phyloP scores from a whole-genome alignment of 2,329 filamentous ascomycete genomes.

The Scolecobasidium constrictum region DNA sequence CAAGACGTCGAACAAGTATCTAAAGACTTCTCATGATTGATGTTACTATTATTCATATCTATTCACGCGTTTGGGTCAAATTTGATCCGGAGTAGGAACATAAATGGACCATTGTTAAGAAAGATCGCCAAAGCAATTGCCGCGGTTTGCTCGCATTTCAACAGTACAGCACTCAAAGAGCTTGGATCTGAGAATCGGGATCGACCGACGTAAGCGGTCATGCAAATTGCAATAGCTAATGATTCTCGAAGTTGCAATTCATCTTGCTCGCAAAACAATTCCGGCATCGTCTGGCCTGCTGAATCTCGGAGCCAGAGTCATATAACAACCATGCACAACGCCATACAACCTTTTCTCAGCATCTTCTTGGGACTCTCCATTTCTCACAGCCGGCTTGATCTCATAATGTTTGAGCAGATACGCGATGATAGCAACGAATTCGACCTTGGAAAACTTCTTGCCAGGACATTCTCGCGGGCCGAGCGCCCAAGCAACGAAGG shows the following conservation, averaged over 20 bases:
- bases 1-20: no score
- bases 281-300: background rate
- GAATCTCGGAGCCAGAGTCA: background rate
- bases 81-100: no score
- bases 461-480: conserved; percentile 42
- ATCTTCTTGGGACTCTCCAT: background rate
- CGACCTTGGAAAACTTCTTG: conserved; percentile 45
- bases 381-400: background rate
- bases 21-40: no score
- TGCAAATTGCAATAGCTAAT: no score
- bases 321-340: background rate
- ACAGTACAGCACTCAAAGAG: background rate
- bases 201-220: no score
- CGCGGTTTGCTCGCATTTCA: background rate
- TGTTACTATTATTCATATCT: no score
- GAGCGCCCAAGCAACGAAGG: conserved; percentile 37
- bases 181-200: background rate
- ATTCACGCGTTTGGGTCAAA: no score
- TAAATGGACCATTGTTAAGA: no score
- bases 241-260: no score
- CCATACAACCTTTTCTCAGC: background rate
- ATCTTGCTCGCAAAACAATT: background rate
- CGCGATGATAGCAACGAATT: conserved; percentile 37
- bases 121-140: background rate
- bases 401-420: background rate